Evolutionary conservation across 1,139 yeast species (phyloP).

Genomic region (Starmera stellimalicola): DNA sequence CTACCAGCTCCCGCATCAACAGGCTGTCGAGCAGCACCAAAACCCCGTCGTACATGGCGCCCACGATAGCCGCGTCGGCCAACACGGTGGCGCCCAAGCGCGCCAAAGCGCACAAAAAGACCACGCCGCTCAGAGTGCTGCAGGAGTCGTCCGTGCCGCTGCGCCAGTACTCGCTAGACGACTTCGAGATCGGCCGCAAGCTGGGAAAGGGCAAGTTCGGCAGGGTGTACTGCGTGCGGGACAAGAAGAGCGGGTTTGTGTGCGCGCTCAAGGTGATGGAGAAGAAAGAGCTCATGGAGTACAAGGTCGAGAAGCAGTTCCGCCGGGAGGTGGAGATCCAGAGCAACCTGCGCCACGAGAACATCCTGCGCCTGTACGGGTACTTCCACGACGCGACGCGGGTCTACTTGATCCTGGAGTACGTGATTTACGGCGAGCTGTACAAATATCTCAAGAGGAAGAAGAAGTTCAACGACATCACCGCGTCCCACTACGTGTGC

Average conservation of each 20-base stretch:
- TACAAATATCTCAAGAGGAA: slow-evolving; percentile 60
- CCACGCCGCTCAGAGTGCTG: slow-evolving; percentile 16
- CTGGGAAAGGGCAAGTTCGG: slow-evolving; percentile 94
- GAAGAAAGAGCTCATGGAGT: slow-evolving; percentile 63
- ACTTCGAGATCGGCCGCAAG: slow-evolving; percentile 81
- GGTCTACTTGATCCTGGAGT: slow-evolving; percentile 79
- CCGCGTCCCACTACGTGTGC: slow-evolving; percentile 69
- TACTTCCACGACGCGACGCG: slow-evolving; percentile 74
- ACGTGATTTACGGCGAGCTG: slow-evolving; percentile 79
- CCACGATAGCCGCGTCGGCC: slow-evolving; percentile 18
- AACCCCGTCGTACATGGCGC: slow-evolving; percentile 20
- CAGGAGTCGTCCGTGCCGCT: slow-evolving; percentile 17
- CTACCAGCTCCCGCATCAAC: background rate
- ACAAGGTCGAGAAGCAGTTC: slow-evolving; percentile 80
- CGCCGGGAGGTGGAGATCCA: slow-evolving; percentile 91
- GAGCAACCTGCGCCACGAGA: slow-evolving; percentile 63
- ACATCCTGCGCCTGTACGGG: slow-evolving; percentile 73
- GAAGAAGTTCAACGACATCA: slow-evolving; percentile 59
- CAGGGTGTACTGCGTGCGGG: slow-evolving; percentile 81
- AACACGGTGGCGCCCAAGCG: slow-evolving; percentile 12
- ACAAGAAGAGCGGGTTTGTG: slow-evolving; percentile 62
- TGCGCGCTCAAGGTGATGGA: slow-evolving; percentile 91
- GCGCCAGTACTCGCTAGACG: slow-evolving; percentile 30
- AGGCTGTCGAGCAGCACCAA: slow-evolving; percentile 1
- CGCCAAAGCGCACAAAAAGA: slow-evolving; percentile 3